Percentiles rank a stretch among this genome's conserved stretches.
Conservation (phyloP, 129 eudicot species). For the Calendula officinalis region DNA sequence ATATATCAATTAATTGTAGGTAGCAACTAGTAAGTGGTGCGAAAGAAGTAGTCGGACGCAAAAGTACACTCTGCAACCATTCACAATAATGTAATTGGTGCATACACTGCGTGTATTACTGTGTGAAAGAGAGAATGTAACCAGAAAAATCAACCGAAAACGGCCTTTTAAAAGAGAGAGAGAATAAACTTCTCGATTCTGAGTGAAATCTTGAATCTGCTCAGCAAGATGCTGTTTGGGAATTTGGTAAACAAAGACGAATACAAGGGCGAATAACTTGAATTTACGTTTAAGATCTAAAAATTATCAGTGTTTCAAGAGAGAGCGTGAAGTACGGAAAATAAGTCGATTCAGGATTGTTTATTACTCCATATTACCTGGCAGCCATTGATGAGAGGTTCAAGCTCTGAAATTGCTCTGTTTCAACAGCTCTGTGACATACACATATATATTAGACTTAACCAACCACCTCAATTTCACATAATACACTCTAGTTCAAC, state of each 20-base stretch:
- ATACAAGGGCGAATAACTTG: conserved; percentile 22
- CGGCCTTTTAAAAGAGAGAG: not conserved
- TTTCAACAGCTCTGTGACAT: conserved; percentile 48
- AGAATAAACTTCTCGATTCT: conserved; percentile 3
- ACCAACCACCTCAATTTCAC: conserved; percentile 12
- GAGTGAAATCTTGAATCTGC: conserved; percentile 3
- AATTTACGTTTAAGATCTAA: conserved; percentile 36
- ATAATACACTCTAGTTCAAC: conserved; percentile 8
- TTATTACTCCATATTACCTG: conserved; percentile 28
- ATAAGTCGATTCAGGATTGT: not conserved
- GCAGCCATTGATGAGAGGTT: conserved; percentile 56
- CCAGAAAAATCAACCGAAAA: conserved; percentile 11
- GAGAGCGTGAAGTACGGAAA: not conserved
- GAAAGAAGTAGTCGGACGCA: conserved; percentile 19
- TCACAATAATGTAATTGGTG: conserved; percentile 10
- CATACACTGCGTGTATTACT: conserved; percentile 8
- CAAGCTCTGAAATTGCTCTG: conserved; percentile 53
- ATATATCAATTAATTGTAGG: conserved; percentile 18
- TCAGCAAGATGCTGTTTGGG: not conserved
- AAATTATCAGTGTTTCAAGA: conserved; percentile 17
- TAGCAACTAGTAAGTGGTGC: conserved; percentile 4
- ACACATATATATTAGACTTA: conserved; percentile 12
- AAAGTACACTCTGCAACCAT: conserved; percentile 24
- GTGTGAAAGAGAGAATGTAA: conserved; percentile 27
- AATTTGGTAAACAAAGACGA: not conserved